phyloP scores from a whole-genome alignment of 2,329 filamentous ascomycete genomes.

The Paraphaeosphaeria sporulosa region DNA sequence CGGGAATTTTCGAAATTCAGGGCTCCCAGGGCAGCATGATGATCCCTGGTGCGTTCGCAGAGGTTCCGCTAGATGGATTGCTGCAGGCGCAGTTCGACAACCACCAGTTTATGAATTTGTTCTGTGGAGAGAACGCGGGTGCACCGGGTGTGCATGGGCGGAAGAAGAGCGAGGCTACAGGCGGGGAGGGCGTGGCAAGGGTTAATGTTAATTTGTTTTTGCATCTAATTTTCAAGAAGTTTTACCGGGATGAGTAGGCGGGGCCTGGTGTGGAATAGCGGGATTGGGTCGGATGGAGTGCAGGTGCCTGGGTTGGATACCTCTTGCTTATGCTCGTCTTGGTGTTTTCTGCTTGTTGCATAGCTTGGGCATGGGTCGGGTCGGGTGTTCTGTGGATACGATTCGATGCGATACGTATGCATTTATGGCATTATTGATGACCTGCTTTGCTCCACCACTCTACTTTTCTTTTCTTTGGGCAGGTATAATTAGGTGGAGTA shows the following conservation, averaged over 20 bases:
- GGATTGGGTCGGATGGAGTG: background rate
- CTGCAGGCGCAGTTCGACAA: conserved; percentile 97
- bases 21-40: conserved; percentile 92
- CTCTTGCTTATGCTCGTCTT: too few species aligned
- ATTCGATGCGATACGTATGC: too few species aligned
- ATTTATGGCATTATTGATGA: too few species aligned
- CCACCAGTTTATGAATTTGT: conserved; percentile 93
- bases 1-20: conserved; percentile 92
- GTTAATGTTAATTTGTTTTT: conserved; percentile 96
- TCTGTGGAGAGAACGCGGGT: conserved; percentile 54
- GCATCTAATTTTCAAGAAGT: conserved; percentile 98
- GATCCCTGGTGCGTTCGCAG: conserved; percentile 89
- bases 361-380: too few species aligned
- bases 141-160: conserved; percentile 17
- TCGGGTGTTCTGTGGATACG: too few species aligned
- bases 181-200: conserved; percentile 62
- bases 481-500: too few species aligned
- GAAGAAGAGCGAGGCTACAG: conserved; percentile 22
- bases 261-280: background rate
- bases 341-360: too few species aligned
- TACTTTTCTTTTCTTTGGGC: too few species aligned
- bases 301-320: too few species aligned
- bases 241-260: conserved; percentile 67
- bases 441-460: too few species aligned
- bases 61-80: conserved; percentile 89